Percentiles rank a stretch among this genome's conserved stretches.
Evolutionary conservation across 805 yeast species (phyloP).

Genomic region (Kluyveromyces lactis): DNA sequence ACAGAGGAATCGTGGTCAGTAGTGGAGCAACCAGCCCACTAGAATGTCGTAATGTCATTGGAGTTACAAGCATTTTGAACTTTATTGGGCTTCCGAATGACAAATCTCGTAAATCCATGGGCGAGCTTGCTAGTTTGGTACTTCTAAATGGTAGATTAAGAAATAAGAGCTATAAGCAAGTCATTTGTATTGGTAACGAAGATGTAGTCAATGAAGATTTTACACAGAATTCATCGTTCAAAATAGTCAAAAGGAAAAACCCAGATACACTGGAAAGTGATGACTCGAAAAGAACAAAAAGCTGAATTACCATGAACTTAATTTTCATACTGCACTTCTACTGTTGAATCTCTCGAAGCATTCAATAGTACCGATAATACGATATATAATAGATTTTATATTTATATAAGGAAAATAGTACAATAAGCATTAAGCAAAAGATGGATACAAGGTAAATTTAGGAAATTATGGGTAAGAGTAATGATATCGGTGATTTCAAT

Average conservation of each 20-base stretch:
- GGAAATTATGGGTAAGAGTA: too few species aligned
- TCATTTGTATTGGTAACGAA: conserved; percentile 43
- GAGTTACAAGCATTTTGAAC: conserved; percentile 55
- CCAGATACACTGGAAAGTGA: neutral
- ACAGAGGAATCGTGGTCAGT: conserved; percentile 68
- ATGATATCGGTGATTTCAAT: too few species aligned
- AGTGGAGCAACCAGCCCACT: conserved; percentile 59
- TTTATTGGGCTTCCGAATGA: conserved; percentile 64
- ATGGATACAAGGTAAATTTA: too few species aligned
- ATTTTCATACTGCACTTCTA: too few species aligned
- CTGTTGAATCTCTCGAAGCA: too few species aligned
- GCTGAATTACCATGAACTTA: too few species aligned
- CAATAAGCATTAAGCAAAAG: too few species aligned
- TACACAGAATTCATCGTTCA: conserved; percentile 12
- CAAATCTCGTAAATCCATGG: conserved; percentile 51
- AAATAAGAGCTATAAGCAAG: conserved; percentile 68
- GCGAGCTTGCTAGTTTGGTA: conserved; percentile 53
- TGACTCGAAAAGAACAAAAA: neutral
- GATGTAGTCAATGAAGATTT: conserved; percentile 21
- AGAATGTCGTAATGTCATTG: conserved; percentile 58
- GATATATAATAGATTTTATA: too few species aligned
- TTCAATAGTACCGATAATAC: too few species aligned
- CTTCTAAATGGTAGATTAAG: conserved; percentile 70
- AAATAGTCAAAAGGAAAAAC: conserved; percentile 16
- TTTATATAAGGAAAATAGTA: too few species aligned